Base-by-base conservation (phyloP, 192 early-diverging fungal species). In the Coemansia aciculifera region DNA sequence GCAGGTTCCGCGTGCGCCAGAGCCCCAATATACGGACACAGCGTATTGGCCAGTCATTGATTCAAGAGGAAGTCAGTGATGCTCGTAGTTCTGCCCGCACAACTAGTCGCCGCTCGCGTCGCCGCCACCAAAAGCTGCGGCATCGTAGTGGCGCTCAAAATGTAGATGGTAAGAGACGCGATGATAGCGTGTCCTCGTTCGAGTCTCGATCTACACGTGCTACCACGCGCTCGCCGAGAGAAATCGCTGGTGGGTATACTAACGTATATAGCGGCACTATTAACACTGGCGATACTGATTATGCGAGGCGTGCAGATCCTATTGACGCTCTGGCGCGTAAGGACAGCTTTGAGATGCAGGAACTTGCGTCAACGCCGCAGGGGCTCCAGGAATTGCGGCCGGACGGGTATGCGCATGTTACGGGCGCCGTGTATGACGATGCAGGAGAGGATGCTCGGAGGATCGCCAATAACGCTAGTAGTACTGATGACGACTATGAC, bases 281-380 rank as follows among this genome's bases (percentile, higher is more conserved):
- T 11, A 51, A 24, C 17, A 29, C 36, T n/a, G 54, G 31, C 19
- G 21, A 59, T 52, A 21, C 44, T n/a, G 67, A 32, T n/a, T 64
- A 70, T 19, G 49, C 69, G 13, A 39, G 27, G 5, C 23, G 51
- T 1, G 37, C 64, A 1, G 79, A 81, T 27, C 73, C 73, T 0
- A 69, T 81, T 19, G 79, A 75, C 32, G 79, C 65, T 1, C 37
- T 81, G 56, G 79, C 79, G 17, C 79, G 79, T 24, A 81, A 81
- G 62, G 79, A 81, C 64, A 81, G 79, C 70, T 67, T 76, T 67
- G 79, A 81, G 67, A 81, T 81, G 79, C 79, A 81, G 56, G 70
- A 67, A 38, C 36, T 81, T 32, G 79, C 74, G 0, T 15, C 62
- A 15, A 67, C 56, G 8, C 32, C 61, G 2, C 59, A 63, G 13